A percentile compares a stretch with the other conserved stretches of the same genome.
phyloP scores from a whole-genome alignment of 73 alveolate species.

The Strombidium stylifer region DNA sequence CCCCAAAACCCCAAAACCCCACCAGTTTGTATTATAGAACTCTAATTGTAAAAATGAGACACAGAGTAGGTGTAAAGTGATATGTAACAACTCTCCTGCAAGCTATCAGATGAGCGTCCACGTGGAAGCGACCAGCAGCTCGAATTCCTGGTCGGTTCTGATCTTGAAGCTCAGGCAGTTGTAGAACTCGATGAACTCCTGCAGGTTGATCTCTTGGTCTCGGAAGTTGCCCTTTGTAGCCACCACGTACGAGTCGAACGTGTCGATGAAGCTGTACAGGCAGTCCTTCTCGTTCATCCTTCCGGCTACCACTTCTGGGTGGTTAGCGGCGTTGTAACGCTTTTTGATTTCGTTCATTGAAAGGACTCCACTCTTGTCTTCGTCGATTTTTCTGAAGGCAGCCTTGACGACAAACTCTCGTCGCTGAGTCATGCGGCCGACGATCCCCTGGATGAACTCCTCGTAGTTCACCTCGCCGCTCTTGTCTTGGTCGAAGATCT shows the following conservation, averaged over 20 bases:
- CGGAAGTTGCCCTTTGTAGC: constrained; percentile 32
- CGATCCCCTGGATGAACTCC: constrained; percentile 50
- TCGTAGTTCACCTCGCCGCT: constrained; percentile 52
- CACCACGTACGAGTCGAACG: no score
- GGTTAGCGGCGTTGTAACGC: constrained; percentile 56
- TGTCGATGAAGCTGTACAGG: constrained; percentile 50
- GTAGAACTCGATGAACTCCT: constrained; percentile 45
- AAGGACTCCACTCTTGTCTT: constrained; percentile 58
- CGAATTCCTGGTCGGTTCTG: background rate
- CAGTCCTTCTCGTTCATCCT: constrained; percentile 58
- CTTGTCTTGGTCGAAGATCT: constrained; percentile 32
- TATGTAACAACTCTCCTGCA: no score
- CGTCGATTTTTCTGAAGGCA: constrained; percentile 66
- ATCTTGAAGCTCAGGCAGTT: background rate
- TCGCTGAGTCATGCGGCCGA: constrained; percentile 54
- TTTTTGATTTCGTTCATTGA: constrained; percentile 61
- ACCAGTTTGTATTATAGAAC: no score
- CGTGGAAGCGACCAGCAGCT: background rate
- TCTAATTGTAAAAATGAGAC: no score
- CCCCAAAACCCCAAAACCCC: no score
- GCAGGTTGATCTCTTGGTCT: constrained; percentile 9
- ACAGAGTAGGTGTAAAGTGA: no score
- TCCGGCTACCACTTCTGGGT: constrained; percentile 83
- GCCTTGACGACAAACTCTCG: constrained; percentile 61
- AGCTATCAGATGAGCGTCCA: no score